phyloP scores from a whole-genome alignment of 306 rosid genomes.

The Ziziphus jujuba region DNA sequence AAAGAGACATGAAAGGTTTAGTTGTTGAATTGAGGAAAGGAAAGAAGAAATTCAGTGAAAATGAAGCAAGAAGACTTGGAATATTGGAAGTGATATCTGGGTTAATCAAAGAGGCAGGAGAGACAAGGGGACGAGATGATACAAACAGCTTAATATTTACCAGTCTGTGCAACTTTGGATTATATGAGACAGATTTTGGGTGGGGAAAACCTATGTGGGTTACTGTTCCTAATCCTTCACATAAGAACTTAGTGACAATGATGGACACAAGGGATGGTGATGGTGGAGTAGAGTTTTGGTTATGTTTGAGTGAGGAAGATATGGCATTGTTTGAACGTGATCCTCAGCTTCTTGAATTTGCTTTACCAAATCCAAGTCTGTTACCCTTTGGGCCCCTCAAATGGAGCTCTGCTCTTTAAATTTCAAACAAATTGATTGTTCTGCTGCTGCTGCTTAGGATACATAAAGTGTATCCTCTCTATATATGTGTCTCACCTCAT shows the following conservation, averaged over 20 bases:
- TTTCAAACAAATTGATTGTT: too few species aligned
- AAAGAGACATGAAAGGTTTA: neutral
- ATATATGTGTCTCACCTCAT: too few species aligned
- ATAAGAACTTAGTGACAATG: conserved; percentile 6
- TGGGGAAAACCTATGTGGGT: conserved; percentile 30
- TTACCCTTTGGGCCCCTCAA: neutral
- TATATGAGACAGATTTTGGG: conserved; percentile 28
- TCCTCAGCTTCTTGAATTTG: conserved; percentile 20
- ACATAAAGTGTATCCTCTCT: too few species aligned
- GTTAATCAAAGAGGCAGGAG: neutral
- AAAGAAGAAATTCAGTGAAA: neutral
- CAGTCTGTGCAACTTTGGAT: conserved; percentile 4
- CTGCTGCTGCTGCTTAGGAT: too few species aligned
- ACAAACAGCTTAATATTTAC: neutral
- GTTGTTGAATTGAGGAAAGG: conserved; percentile 10
- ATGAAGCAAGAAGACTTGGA: too few species aligned
- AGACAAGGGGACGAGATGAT: neutral
- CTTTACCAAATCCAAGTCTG: conserved; percentile 13
- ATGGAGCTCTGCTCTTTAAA: too few species aligned
- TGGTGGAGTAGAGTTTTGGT: conserved; percentile 19
- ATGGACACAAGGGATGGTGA: conserved; percentile 18
- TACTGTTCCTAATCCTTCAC: neutral
- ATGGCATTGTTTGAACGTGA: conserved; percentile 17
- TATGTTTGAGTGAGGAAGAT: conserved; percentile 8
- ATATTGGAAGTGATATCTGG: too few species aligned